Conservation (phyloP, 805 yeast genomes). For the Danielia reshetovae region DNA sequence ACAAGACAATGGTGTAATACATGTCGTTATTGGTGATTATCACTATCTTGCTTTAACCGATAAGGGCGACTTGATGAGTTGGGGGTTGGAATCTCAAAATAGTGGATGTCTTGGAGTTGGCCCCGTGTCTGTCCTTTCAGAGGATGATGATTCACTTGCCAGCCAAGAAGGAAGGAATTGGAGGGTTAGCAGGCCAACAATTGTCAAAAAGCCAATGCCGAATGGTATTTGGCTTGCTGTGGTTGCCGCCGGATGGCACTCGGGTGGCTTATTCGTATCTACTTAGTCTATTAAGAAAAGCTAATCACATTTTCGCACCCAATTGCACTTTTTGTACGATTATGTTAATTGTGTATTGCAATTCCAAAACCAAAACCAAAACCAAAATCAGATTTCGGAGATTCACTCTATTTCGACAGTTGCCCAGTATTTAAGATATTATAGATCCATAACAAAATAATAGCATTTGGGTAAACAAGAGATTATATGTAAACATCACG, state of each 20-base stretch:
- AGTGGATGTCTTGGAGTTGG: constrained; percentile 76
- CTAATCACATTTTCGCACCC: no score
- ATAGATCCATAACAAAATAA: no score
- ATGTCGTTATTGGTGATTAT: constrained; percentile 68
- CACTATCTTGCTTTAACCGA: constrained; percentile 61
- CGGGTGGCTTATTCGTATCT: constrained; percentile 51
- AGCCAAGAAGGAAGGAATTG: constrained; percentile 11
- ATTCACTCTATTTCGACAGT: no score
- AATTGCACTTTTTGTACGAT: no score
- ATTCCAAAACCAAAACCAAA: no score
- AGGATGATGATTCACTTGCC: constrained; percentile 7
- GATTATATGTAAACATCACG: no score
- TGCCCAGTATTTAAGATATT: no score
- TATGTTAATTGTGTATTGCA: no score
- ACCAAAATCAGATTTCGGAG: no score
- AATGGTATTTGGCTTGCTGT: constrained; percentile 51
- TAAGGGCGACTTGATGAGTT: constrained; percentile 53
- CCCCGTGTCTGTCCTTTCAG: background rate
- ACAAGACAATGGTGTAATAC: constrained; percentile 46
- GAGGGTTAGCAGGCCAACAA: constrained; percentile 37
- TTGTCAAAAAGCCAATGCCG: constrained; percentile 1
- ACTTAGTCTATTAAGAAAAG: no score
- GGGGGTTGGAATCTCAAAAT: constrained; percentile 62
- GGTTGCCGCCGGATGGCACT: constrained; percentile 80
- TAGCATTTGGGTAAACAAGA: no score